Evolutionary conservation across 805 yeast species (phyloP), one percentile per base, ranked within the genome.

Genomic region (Candida sithepensis): DNA sequence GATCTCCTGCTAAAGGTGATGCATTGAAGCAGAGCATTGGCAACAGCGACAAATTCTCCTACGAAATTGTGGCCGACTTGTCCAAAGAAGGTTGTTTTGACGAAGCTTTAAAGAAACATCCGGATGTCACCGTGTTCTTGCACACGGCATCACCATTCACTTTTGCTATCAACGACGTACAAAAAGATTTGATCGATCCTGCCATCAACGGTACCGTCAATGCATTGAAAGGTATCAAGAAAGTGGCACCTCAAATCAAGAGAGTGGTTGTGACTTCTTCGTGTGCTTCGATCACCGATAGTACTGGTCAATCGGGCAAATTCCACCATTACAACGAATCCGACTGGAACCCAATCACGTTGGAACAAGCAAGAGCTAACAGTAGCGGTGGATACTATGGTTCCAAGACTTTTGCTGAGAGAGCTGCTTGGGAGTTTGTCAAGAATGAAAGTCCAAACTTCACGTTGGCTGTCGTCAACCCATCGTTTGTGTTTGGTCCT

Each of bases 121-220:
- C 69, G 2, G 74, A 75, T 28, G 66, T 77, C 42, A 64, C 65
- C 10, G 62, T 56, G 49, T 73, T 79, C 6, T 52, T 78, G n/a
- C 85, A 78, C 60, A 71, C 79, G 1, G 79, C 81, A 12, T 72
- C 78, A 38, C 82, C 83, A 16, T 71, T 73, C 52, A 51, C 61
- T 0, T 66, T 58, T 43, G 66, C 66, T 20, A 66, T 70, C 26
- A 63, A 71, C 32, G 64, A 66, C 3, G 73, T 73, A 44, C 69
- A 71, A 6, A 81, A 81, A 53, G 67, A 69, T 21, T 69, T 78
- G 58, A 60, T 80, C 21, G 60, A 66, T n/a, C 87, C 88, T 12
- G 85, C 87, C 1, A 71, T 78, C 14, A 59, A 70, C 39, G 87
- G 86, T 43, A 78, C 85, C 7, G 63, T 62, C 39, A 73, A 74